These are phyloP conservation scores for Patellifolia procumbens DNA, from an alignment of 179 eudicot genomes.

Conservation along the genomic window DNA sequence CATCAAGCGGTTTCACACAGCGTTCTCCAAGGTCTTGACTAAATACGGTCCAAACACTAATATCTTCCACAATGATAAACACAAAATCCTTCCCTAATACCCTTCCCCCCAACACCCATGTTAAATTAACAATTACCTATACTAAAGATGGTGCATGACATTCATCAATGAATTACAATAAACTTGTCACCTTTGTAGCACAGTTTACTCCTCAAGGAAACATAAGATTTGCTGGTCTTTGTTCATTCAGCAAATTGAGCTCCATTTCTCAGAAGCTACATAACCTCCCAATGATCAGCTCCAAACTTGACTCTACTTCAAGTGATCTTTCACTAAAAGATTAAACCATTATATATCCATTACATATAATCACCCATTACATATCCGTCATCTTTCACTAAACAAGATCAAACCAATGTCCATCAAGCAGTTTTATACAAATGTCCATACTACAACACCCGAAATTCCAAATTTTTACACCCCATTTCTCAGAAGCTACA, in stretches of 20 bases:
- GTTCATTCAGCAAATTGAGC: not conserved
- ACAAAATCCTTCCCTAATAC: too few relatives aligned
- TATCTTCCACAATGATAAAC: too few relatives aligned
- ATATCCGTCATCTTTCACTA: not conserved
- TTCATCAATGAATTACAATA: not conserved
- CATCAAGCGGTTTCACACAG: too few relatives aligned
- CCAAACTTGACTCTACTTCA: not conserved
- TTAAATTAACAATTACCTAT: conserved; percentile 1
- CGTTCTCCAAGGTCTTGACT: too few relatives aligned
- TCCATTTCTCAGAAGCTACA: not conserved
- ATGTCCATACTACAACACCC: too few relatives aligned
- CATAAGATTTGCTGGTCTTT: not conserved
- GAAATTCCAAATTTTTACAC: too few relatives aligned
- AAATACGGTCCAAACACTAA: too few relatives aligned
- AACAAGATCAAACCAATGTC: not conserved
- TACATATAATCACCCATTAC: not conserved
- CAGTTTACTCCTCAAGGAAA: not conserved
- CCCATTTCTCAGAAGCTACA: too few relatives aligned
- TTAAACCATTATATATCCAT: not conserved
- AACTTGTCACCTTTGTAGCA: not conserved
- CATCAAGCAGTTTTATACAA: not conserved
- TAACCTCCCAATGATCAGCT: too few relatives aligned
- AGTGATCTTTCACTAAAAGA: not conserved
- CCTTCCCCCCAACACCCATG: not conserved
- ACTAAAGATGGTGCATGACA: not conserved